Conservation (phyloP, 2,329 filamentous ascomycete species). For the Cercospora zeina region DNA sequence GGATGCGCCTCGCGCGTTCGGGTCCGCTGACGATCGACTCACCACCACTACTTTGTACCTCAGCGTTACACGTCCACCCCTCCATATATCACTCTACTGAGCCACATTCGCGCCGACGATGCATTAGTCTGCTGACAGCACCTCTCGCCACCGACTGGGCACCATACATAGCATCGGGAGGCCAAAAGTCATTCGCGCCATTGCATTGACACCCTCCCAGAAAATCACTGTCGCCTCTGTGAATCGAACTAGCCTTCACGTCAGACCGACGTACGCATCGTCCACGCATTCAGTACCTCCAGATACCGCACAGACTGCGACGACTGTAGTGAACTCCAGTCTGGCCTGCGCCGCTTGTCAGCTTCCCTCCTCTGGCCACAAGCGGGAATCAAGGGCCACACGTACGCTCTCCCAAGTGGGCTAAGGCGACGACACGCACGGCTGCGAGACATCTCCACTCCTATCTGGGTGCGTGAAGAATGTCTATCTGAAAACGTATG, state of each 20-base stretch:
- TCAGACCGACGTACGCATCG: not conserved
- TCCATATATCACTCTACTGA: no score
- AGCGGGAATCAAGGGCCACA: not conserved
- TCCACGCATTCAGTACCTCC: slow-evolving; percentile 15
- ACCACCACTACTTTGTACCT: no score
- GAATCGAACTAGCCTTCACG: slow-evolving; percentile 12
- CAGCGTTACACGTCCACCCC: no score
- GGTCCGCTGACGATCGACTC: not conserved
- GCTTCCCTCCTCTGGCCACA: not conserved
- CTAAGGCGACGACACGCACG: slow-evolving; percentile 11
- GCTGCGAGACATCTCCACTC: not conserved
- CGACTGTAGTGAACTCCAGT: slow-evolving; percentile 18
- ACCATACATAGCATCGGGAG: not conserved
- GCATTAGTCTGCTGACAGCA: no score
- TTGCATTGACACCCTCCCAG: no score
- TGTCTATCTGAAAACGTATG: no score
- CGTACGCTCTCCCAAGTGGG: slow-evolving; percentile 23
- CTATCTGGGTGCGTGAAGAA: no score
- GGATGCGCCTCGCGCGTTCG: not conserved
- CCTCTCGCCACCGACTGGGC: not conserved
- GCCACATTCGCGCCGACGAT: no score
- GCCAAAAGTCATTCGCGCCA: not conserved
- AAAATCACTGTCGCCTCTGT: slow-evolving; percentile 17
- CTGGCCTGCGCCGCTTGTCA: slow-evolving; percentile 15
- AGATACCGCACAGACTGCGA: slow-evolving; percentile 23